Percentiles rank a stretch among this genome's conserved stretches.
Conservation (phyloP, 768 basidiomycete genomes). For the Hortiboletus flavorubellus region DNA sequence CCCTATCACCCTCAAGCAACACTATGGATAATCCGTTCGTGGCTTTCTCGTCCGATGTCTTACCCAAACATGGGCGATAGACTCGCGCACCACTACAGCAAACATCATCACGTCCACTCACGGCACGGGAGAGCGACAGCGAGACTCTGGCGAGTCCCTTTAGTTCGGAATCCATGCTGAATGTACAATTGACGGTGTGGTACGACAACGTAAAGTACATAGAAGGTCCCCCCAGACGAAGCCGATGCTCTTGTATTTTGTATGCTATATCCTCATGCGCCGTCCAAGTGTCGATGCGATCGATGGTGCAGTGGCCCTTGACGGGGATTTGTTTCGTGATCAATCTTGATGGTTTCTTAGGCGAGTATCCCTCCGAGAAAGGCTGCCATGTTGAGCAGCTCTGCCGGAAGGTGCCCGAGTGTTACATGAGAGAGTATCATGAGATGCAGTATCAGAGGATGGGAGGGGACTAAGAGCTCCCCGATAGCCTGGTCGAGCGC, state of each 20-base stretch:
- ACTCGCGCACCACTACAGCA: background rate
- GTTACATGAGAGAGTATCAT: constrained; percentile 34
- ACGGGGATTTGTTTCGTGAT: constrained; percentile 92
- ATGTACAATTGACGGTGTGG: background rate
- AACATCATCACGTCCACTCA: constrained; percentile 2
- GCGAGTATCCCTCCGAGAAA: constrained; percentile 92
- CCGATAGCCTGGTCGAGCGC: constrained; percentile 60
- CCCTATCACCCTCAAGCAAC: no score
- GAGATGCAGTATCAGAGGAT: background rate
- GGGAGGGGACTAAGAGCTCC: constrained; percentile 60
- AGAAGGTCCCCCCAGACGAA: no score
- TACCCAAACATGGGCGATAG: background rate
- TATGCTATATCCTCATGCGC: constrained; percentile 12
- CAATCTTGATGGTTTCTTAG: constrained; percentile 94
- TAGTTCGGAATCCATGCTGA: background rate
- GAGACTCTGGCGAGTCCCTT: no score
- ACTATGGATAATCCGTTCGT: no score
- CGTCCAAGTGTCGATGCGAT: constrained; percentile 81
- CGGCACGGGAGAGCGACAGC: background rate
- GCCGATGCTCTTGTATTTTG: background rate
- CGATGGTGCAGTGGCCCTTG: constrained; percentile 78
- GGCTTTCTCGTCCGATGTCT: no score
- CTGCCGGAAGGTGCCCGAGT: constrained; percentile 77
- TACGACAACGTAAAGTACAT: background rate
- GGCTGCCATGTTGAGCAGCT: constrained; percentile 91